Base-by-base conservation (phyloP, 2,329 filamentous ascomycete genomes). In the Exophiala xenobiotica region DNA sequence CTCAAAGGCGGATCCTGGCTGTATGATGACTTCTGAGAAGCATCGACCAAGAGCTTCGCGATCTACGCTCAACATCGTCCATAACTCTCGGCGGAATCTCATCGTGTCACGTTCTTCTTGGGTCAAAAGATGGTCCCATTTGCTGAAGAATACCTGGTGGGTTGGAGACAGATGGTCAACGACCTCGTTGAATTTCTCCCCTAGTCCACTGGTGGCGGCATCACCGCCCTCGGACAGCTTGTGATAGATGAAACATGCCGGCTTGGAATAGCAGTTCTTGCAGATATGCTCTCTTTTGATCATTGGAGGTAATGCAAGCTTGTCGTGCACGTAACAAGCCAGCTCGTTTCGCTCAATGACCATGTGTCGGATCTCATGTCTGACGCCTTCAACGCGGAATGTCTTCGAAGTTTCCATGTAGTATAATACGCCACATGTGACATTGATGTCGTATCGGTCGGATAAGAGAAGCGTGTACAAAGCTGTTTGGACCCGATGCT, bases 341-440 rank as follows among this genome's bases (percentile, higher is more conserved):
- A 99, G 75, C 60, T 90, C 83, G 64, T 99, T 99, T 46, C 93
- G 86, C 69, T 96, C 87, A 75, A 97, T 91, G 53, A 99, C 87
- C 90, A 99, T 96, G 62, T 96, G 90, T 29, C 90, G 85, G 45
- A 99, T 81, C 67, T 99, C 93, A 60, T 90, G 86, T 29, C 89
- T 82, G 51, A 97, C 80, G 5, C 89, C 85, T 2, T 90, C 89
- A 37, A 99, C 88, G 18, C 90, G 85, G 61, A 89, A 83, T 9
- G 87, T 95, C 59, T 89, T 86, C 0, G 90, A 92, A 2, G 84
- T 89, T 67, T 97, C 93, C 74, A 96, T 87, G 65, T 99, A 99
- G 68, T 96, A 99, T 8, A 99, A 74, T 49, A 99, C 83, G 6
- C 93, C 93, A 61, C 90, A 96, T 35, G 84, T 83, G 55, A 97